Evolutionary conservation across 2,329 filamentous ascomycete species (phyloP).

Genomic region (Didymella arachidicola): DNA sequence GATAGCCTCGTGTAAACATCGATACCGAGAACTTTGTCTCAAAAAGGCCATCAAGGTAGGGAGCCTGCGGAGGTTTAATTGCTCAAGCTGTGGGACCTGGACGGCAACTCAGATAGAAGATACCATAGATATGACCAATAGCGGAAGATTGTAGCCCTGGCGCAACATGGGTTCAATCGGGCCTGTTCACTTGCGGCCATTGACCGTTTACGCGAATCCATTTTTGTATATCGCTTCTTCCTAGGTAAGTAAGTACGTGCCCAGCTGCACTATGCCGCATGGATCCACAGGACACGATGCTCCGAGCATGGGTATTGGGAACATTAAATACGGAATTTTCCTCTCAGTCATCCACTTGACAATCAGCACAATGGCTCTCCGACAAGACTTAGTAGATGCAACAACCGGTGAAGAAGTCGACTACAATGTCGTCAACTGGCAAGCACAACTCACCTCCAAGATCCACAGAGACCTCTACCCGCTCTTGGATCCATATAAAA

Average conservation of each 20-base stretch:
- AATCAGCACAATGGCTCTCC: not conserved
- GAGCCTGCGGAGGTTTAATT: not conserved
- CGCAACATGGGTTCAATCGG: not conserved
- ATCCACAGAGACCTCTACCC: not conserved
- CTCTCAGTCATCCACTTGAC: too few species aligned
- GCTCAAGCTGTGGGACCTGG: not conserved
- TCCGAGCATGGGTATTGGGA: not conserved
- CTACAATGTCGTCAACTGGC: not conserved
- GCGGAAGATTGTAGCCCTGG: not conserved
- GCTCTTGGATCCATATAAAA: not conserved
- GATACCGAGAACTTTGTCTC: slow-evolving; percentile 6
- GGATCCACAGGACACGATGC: not conserved
- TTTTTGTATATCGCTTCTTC: slow-evolving; percentile 1
- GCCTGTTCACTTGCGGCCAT: not conserved
- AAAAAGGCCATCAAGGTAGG: not conserved
- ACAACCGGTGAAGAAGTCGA: not conserved
- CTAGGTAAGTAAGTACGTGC: not conserved
- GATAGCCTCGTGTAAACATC: slow-evolving; percentile 15
- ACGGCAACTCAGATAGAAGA: not conserved
- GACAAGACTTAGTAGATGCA: not conserved
- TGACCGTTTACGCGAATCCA: not conserved
- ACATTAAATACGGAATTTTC: not conserved
- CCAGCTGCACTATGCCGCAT: not conserved
- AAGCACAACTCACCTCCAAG: not conserved
- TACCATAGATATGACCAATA: not conserved